A percentile compares a stretch with the other conserved stretches of the same genome.
Conservation (phyloP, 208 protist genomes). For the Trypanosoma platydactyli region DNA sequence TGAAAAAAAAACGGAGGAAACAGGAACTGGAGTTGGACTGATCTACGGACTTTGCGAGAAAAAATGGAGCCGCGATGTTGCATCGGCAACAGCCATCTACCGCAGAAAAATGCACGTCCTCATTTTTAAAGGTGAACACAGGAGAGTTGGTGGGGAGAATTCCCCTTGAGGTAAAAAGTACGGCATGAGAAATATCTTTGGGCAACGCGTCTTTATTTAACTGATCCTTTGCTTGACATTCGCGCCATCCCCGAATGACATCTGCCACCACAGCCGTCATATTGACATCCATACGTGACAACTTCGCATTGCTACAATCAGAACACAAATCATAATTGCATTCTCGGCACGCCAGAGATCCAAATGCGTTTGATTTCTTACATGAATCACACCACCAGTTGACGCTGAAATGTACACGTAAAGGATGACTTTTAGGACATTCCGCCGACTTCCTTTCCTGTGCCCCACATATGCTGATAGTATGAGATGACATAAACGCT, state of each 20-base stretch:
- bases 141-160: slow-evolving; percentile 30
- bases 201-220: neutral
- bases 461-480: slow-evolving; percentile 23
- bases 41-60: neutral
- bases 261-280: slow-evolving; percentile 60
- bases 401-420: slow-evolving; percentile 65
- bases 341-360: slow-evolving; percentile 60
- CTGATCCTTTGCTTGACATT: slow-evolving; percentile 1
- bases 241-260: slow-evolving; percentile 31
- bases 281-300: slow-evolving; percentile 48
- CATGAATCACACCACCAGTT: slow-evolving; percentile 82
- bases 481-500: slow-evolving; percentile 7
- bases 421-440: slow-evolving; percentile 55
- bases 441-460: neutral
- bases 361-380: slow-evolving; percentile 33
- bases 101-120: slow-evolving; percentile 26
- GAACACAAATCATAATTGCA: slow-evolving; percentile 87
- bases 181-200: neutral
- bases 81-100: slow-evolving; percentile 27
- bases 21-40: neutral
- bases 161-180: slow-evolving; percentile 41
- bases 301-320: slow-evolving; percentile 40
- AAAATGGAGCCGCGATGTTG: slow-evolving; percentile 26
- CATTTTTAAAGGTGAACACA: slow-evolving; percentile 6
- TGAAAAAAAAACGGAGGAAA: slow-evolving; percentile 36